A percentile compares a stretch with the other conserved stretches of the same genome.
phyloP scores from a whole-genome alignment of 1,284 basidiomycete species.

The Cutaneotrichosporon dermatis region DNA sequence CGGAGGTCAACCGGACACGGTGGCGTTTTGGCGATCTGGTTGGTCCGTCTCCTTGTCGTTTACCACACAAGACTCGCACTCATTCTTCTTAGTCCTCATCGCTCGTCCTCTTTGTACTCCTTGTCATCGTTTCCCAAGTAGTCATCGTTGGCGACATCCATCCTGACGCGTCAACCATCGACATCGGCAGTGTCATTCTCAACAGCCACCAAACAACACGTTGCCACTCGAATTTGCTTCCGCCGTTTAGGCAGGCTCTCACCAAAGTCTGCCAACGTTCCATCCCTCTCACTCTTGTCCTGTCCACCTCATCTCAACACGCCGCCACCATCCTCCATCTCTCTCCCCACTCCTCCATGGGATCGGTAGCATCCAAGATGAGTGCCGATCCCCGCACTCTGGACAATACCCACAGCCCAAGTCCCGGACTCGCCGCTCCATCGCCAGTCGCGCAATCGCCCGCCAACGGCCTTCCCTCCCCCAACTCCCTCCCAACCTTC shows the following conservation, averaged over 20 bases:
- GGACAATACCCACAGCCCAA: not conserved
- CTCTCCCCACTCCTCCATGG: slow-evolving; percentile 5
- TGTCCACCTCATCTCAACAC: not conserved
- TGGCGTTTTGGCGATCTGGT: too few relatives aligned
- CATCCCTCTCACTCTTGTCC: not conserved
- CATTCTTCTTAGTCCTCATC: too few relatives aligned
- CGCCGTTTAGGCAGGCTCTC: not conserved
- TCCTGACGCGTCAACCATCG: too few relatives aligned
- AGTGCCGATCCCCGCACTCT: slow-evolving; percentile 19
- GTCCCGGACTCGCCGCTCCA: too few relatives aligned
- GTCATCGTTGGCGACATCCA: too few relatives aligned
- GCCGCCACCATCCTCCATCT: not conserved
- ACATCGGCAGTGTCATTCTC: too few relatives aligned
- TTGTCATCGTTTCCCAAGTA: too few relatives aligned
- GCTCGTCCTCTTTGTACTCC: too few relatives aligned
- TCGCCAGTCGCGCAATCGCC: not conserved
- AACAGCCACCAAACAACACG: too few relatives aligned
- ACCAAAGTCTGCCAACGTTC: not conserved
- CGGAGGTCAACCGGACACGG: too few relatives aligned
- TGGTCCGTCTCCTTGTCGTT: too few relatives aligned
- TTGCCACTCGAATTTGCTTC: not conserved
- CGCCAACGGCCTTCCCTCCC: not conserved
- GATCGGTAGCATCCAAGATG: slow-evolving; percentile 17
- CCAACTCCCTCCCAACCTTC: not conserved
- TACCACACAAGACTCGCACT: too few relatives aligned